These are phyloP conservation scores for Micromonas commoda DNA, from an alignment of 139 green algal species.

Conservation along the genomic window DNA sequence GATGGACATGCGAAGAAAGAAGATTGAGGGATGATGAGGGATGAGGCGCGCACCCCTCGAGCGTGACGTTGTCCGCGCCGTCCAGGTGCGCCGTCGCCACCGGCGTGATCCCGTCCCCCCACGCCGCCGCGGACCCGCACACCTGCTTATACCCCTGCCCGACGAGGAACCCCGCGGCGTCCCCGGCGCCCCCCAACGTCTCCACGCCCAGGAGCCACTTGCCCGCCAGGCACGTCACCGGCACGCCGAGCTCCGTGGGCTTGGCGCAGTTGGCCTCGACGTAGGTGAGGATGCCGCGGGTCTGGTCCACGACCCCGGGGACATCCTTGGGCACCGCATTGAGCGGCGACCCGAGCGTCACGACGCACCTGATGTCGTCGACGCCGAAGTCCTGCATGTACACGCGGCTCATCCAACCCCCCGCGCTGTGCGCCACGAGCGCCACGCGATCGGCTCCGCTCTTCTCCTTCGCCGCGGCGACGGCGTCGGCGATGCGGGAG, in stretches of 20 bases:
- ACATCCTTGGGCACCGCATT: conserved; percentile 33
- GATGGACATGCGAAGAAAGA: too few relatives aligned
- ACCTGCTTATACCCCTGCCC: conserved; percentile 81
- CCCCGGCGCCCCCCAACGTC: not conserved
- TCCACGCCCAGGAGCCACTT: not conserved
- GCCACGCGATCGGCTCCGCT: conserved; percentile 55
- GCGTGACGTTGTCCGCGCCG: not conserved
- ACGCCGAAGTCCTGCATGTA: conserved; percentile 69
- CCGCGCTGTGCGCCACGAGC: conserved; percentile 81
- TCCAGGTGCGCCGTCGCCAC: conserved; percentile 15
- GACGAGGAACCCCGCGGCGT: conserved; percentile 35
- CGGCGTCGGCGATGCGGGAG: conserved; percentile 48
- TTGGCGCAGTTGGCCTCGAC: conserved; percentile 27
- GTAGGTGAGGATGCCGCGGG: conserved; percentile 76
- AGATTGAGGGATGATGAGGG: too few relatives aligned
- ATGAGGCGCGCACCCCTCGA: too few relatives aligned
- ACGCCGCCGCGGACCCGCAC: conserved; percentile 30
- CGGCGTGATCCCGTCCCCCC: conserved; percentile 45
- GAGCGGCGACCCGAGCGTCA: conserved; percentile 73
- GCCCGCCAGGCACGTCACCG: conserved; percentile 4
- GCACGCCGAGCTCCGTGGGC: not conserved
- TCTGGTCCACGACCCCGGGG: conserved; percentile 80
- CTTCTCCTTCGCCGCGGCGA: conserved; percentile 51
- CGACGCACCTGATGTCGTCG: conserved; percentile 47
- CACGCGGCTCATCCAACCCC: conserved; percentile 60